Conservation (phyloP, 768 basidiomycete species). For the Tulasnella calospora region DNA sequence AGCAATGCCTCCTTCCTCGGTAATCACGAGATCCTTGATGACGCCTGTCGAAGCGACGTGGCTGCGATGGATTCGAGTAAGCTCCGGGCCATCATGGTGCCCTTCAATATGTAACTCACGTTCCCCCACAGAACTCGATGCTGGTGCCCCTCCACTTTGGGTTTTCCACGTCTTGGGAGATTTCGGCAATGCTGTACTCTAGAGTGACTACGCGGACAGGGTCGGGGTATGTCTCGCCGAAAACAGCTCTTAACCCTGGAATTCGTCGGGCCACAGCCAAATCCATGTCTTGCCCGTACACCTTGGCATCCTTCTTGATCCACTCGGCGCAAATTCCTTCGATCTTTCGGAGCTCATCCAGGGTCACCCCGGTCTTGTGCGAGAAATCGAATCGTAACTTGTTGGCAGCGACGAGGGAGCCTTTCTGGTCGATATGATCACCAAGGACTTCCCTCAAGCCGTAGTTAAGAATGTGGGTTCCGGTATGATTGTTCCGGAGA, state of each 20-base stretch:
- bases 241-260: slow-evolving; percentile 91
- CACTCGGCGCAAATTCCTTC: slow-evolving; percentile 80
- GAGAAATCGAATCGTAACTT: slow-evolving; percentile 99
- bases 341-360: slow-evolving; percentile 72
- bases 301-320: slow-evolving; percentile 84
- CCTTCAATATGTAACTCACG: slow-evolving; percentile 49
- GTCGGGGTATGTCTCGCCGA: slow-evolving; percentile 96
- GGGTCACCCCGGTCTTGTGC: slow-evolving; percentile 82
- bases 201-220: slow-evolving; percentile 93
- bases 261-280: slow-evolving; percentile 77
- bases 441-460: slow-evolving; percentile 88
- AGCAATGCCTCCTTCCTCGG: slow-evolving; percentile 94
- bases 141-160: slow-evolving; percentile 87
- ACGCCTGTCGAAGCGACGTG: slow-evolving; percentile 96
- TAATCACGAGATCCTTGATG: slow-evolving; percentile 93
- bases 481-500: slow-evolving; percentile 95
- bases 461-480: slow-evolving; percentile 96
- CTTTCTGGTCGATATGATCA: slow-evolving; percentile 97
- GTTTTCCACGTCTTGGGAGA: slow-evolving; percentile 77
- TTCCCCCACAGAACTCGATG: slow-evolving; percentile 98
- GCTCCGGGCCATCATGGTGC: not conserved
- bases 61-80: slow-evolving; percentile 38
- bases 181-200: slow-evolving; percentile 82
- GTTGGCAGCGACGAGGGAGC: slow-evolving; percentile 90
- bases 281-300: slow-evolving; percentile 81